These are phyloP conservation scores for Tricholoma furcatifolium DNA, from an alignment of 768 basidiomycete genomes.

Conservation along the genomic window DNA sequence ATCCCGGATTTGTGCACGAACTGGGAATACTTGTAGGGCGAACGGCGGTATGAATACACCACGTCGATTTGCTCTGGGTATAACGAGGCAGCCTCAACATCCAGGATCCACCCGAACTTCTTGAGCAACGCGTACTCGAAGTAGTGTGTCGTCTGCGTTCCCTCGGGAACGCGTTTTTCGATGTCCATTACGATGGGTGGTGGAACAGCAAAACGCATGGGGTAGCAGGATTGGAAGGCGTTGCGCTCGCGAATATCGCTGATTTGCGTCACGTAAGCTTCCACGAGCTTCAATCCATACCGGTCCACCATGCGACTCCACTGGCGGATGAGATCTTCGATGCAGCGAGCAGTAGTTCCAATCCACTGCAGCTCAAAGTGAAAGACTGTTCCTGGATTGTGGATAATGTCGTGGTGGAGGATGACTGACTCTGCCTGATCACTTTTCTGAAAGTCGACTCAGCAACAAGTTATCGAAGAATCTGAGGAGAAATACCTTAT, in stretches of 20 bases:
- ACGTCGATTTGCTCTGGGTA: constrained; percentile 85
- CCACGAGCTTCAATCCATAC: constrained; percentile 89
- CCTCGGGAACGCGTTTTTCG: constrained; percentile 66
- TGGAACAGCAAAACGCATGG: constrained; percentile 71
- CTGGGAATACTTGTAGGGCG: constrained; percentile 79
- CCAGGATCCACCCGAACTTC: constrained; percentile 79
- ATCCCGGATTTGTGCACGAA: constrained; percentile 90
- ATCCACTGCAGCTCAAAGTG: constrained; percentile 99
- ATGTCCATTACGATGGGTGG: constrained; percentile 73
- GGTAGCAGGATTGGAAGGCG: constrained; percentile 89
- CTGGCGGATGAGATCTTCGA: constrained; percentile 82
- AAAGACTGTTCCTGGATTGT: constrained; percentile 92
- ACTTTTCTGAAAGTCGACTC: constrained; percentile 54
- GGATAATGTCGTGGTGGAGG: constrained; percentile 91
- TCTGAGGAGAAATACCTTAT: constrained; percentile 46
- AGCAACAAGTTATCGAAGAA: neutral
- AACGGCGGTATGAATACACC: constrained; percentile 84
- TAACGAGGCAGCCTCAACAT: constrained; percentile 73
- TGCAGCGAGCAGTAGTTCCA: constrained; percentile 86
- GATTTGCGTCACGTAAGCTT: constrained; percentile 91
- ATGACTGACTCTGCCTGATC: constrained; percentile 87
- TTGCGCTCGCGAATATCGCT: constrained; percentile 82
- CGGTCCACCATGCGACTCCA: constrained; percentile 85
- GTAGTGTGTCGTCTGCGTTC: constrained; percentile 63
- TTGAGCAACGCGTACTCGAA: constrained; percentile 80